These are phyloP conservation scores for Hymenoscyphus repandus DNA, from an alignment of 2,329 filamentous ascomycete genomes.

Conservation along the genomic window DNA sequence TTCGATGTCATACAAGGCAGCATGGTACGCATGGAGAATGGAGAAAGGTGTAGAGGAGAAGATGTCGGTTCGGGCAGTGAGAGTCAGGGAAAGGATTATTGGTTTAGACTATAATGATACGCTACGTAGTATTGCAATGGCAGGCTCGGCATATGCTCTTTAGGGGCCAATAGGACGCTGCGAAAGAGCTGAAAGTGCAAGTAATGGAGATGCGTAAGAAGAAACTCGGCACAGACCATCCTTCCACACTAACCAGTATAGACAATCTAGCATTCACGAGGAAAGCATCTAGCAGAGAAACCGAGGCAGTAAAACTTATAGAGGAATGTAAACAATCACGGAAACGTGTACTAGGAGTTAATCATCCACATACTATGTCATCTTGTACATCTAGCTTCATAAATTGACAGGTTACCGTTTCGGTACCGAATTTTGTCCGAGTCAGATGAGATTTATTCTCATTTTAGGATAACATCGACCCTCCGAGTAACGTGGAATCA, in stretches of 20 bases:
- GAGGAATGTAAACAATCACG: too few species aligned
- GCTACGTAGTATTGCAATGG: conserved; percentile 17
- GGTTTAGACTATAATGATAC: conserved; percentile 17
- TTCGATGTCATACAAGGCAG: conserved; percentile 18
- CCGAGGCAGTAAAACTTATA: too few species aligned
- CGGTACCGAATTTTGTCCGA: too few species aligned
- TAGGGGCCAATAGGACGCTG: conserved; percentile 5
- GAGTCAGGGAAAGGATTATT: conserved; percentile 13
- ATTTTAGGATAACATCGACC: too few species aligned
- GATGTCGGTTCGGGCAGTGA: conserved; percentile 13
- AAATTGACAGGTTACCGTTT: too few species aligned
- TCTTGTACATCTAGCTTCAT: too few species aligned
- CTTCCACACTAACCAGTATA: conserved; percentile 11
- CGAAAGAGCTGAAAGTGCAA: background rate
- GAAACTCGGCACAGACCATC: conserved; percentile 12
- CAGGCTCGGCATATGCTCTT: conserved; percentile 6
- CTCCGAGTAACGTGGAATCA: too few species aligned
- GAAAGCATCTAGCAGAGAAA: too few species aligned
- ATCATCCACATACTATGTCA: too few species aligned
- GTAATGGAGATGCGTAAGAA: conserved; percentile 5
- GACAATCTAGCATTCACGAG: conserved; percentile 8
- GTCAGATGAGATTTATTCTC: too few species aligned
- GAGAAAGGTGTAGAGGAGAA: conserved; percentile 13
- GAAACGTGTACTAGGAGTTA: too few species aligned
- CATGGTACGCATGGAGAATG: conserved; percentile 17